Conservation (phyloP, 2,329 filamentous ascomycete genomes). For the Colletotrichum phormii region DNA sequence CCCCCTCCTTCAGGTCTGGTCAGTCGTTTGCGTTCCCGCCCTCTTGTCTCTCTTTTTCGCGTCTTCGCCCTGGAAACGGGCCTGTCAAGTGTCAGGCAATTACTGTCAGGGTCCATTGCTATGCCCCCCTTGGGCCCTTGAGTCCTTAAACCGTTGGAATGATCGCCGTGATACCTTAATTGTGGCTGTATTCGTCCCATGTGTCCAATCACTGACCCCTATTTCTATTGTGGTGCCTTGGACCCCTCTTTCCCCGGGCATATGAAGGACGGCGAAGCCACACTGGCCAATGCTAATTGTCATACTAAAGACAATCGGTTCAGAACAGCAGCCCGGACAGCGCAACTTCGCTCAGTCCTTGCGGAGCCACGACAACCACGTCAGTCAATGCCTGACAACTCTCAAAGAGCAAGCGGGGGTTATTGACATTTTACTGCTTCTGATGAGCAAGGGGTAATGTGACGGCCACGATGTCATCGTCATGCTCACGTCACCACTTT, state of each 20-base stretch:
- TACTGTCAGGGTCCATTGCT: slow-evolving; percentile 6
- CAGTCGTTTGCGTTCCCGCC: neutral
- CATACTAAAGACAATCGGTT: neutral
- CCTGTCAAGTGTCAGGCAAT: neutral
- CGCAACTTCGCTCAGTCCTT: neutral
- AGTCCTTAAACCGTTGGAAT: neutral
- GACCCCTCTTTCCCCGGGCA: neutral
- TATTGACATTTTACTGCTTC: neutral
- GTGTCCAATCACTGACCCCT: neutral
- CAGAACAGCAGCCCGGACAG: neutral
- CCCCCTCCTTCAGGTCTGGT: neutral
- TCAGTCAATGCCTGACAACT: neutral
- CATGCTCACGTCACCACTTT: neutral
- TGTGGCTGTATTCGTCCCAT: slow-evolving; percentile 6
- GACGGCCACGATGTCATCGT: neutral
- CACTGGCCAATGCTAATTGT: neutral
- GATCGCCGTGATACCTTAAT: slow-evolving; percentile 11
- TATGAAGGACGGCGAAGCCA: neutral
- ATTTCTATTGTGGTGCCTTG: too few relatives aligned
- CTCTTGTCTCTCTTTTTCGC: neutral
- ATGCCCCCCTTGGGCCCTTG: neutral
- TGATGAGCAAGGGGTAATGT: too few relatives aligned
- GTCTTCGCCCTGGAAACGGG: neutral
- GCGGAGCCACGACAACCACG: neutral
- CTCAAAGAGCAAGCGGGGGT: neutral